phyloP scores from a whole-genome alignment of 352 stramenopile genomes.

The Phytopythium helicoides region DNA sequence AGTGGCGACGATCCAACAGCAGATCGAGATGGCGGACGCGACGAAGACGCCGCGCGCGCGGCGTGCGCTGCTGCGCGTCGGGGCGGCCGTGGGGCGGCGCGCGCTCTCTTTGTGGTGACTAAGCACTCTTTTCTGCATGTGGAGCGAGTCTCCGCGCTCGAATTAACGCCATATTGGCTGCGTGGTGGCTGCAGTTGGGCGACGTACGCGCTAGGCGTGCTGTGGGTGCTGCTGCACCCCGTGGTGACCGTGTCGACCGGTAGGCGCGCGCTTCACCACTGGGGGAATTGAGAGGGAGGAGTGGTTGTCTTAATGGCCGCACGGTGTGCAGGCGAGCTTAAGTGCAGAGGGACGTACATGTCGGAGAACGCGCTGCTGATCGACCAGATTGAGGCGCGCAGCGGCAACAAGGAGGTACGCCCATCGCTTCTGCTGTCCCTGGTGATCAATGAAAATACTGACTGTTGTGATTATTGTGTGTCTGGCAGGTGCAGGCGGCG shows the following conservation, averaged over 20 bases:
- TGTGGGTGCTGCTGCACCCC: conserved; percentile 81
- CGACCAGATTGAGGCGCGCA: conserved; percentile 58
- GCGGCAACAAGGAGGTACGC: conserved; percentile 31
- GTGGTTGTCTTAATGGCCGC: neutral
- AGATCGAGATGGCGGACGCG: neutral
- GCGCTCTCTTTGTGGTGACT: conserved; percentile 41
- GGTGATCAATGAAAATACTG: neutral
- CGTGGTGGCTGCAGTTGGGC: conserved; percentile 37
- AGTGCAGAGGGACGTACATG: conserved; percentile 85
- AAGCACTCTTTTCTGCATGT: neutral
- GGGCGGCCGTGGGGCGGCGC: conserved; percentile 17
- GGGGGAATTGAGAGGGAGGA: neutral
- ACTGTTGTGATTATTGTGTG: neutral
- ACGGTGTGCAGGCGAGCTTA: conserved; percentile 67
- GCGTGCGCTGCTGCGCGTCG: conserved; percentile 22
- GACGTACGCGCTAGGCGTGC: conserved; percentile 58
- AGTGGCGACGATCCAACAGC: too few species aligned
- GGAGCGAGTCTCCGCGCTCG: neutral
- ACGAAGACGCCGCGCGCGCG: conserved; percentile 27
- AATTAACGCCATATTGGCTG: neutral
- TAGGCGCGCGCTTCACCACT: conserved; percentile 3
- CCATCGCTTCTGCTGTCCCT: neutral
- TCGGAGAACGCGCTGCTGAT: conserved; percentile 88
- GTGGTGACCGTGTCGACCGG: conserved; percentile 75
- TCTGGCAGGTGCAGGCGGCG: conserved; percentile 9